Conservation (phyloP, 768 basidiomycete species). For the Royoungia palumana region DNA sequence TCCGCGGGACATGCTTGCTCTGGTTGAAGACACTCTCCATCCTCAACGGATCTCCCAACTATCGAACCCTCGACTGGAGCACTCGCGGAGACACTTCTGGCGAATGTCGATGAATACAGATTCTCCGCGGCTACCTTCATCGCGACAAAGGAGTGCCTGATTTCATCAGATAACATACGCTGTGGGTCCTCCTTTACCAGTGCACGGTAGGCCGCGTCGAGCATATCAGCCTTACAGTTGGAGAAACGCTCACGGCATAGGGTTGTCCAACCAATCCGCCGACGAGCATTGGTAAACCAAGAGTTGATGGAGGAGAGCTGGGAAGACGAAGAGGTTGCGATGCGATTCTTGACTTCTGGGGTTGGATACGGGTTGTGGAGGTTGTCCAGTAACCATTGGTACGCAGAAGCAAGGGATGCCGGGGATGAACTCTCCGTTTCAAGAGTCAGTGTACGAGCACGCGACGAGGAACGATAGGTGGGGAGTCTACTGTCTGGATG, state of each 20-base stretch:
- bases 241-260: conserved; percentile 30
- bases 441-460: neutral
- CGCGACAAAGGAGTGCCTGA: conserved; percentile 25
- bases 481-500: neutral
- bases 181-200: conserved; percentile 18
- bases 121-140: conserved; percentile 32
- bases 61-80: conserved; percentile 30
- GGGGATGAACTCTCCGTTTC: neutral
- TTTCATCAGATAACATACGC: conserved; percentile 6
- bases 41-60: neutral
- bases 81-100: conserved; percentile 26
- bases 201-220: conserved; percentile 25
- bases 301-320: conserved; percentile 33
- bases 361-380: conserved; percentile 53
- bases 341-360: conserved; percentile 19
- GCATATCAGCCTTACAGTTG: conserved; percentile 18
- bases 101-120: conserved; percentile 28
- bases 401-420: conserved; percentile 16
- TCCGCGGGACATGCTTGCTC: neutral
- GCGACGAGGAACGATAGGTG: neutral
- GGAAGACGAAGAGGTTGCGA: conserved; percentile 22
- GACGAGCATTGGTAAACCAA: conserved; percentile 47
- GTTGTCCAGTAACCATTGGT: conserved; percentile 44
- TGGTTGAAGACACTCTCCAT: neutral
- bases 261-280: conserved; percentile 50